A percentile compares a stretch with the other conserved stretches of the same genome.
phyloP scores from a whole-genome alignment of 805 yeast genomes.

The Ascoidea rubescens region DNA sequence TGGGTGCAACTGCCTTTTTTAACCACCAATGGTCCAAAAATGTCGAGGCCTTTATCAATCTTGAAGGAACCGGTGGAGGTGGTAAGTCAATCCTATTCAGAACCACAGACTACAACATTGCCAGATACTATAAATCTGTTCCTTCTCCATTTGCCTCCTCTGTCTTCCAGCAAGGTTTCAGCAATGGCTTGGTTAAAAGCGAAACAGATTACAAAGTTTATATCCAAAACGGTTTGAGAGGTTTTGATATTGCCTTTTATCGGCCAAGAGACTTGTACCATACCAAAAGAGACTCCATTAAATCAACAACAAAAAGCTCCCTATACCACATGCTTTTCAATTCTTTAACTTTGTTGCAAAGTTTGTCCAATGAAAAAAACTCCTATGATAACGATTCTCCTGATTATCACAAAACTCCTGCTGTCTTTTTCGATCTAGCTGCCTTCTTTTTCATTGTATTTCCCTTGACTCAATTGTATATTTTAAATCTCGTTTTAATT shows the following conservation, averaged over 20 bases:
- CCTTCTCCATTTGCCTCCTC: slow-evolving; percentile 65
- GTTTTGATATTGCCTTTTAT: slow-evolving; percentile 82
- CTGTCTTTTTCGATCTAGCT: slow-evolving; percentile 52
- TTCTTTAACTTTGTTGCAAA: slow-evolving; percentile 43
- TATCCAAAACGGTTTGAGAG: slow-evolving; percentile 52
- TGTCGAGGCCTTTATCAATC: slow-evolving; percentile 54
- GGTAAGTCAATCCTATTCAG: slow-evolving; percentile 74
- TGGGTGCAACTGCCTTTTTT: slow-evolving; percentile 67
- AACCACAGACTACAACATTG: slow-evolving; percentile 66
- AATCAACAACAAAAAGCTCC: slow-evolving; percentile 49
- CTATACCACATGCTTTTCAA: slow-evolving; percentile 77
- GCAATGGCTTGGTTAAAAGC: slow-evolving; percentile 53
- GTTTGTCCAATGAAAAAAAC: slow-evolving; percentile 25
- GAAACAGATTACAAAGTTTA: slow-evolving; percentile 82
- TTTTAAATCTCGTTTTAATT: slow-evolving; percentile 38
- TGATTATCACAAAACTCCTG: slow-evolving; percentile 22
- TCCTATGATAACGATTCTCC: slow-evolving; percentile 16
- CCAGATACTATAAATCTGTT: slow-evolving; percentile 36
- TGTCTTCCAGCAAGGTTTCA: slow-evolving; percentile 74
- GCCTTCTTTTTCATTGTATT: slow-evolving; percentile 42
- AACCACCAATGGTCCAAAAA: slow-evolving; percentile 57
- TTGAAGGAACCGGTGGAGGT: slow-evolving; percentile 92
- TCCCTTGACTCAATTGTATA: slow-evolving; percentile 34
- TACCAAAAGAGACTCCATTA: slow-evolving; percentile 58
- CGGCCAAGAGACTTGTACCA: slow-evolving; percentile 78